Evolutionary conservation across 2,329 filamentous ascomycete species (phyloP).

Genomic region (Clathrospora elynae): DNA sequence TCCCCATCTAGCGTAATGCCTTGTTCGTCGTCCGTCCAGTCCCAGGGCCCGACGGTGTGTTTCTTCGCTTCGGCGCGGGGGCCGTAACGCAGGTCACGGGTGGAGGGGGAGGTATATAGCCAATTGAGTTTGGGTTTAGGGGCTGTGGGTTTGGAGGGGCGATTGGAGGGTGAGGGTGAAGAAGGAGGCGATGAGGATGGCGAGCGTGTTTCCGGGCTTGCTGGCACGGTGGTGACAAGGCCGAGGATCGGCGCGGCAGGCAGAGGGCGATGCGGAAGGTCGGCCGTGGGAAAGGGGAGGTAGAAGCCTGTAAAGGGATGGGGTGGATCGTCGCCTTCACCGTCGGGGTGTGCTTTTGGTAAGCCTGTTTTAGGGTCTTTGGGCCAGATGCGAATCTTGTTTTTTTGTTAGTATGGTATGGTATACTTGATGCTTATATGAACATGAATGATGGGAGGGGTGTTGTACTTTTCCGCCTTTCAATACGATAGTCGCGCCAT

Average conservation of each 20-base stretch:
- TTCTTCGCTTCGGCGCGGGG: constrained; percentile 72
- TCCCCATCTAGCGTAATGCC: constrained; percentile 60
- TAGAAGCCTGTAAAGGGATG: constrained; percentile 59
- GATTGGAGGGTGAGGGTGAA: constrained; percentile 44
- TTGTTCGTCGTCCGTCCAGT: constrained; percentile 70
- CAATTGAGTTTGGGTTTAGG: constrained; percentile 65
- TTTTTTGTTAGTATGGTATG: neutral
- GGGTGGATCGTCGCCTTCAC: constrained; percentile 32
- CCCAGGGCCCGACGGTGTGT: constrained; percentile 79
- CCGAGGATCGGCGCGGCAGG: constrained; percentile 51
- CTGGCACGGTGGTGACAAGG: constrained; percentile 57
- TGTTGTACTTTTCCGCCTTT: constrained; percentile 51
- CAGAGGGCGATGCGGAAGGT: constrained; percentile 44
- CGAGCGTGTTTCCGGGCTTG: too few relatives aligned
- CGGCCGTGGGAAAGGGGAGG: constrained; percentile 54
- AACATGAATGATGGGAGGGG: neutral
- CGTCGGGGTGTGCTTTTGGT: constrained; percentile 29
- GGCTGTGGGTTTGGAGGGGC: constrained; percentile 6
- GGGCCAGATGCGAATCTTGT: constrained; percentile 44
- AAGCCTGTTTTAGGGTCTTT: constrained; percentile 41
- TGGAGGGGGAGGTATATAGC: constrained; percentile 67
- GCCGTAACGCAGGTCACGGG: constrained; percentile 65
- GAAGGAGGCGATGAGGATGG: constrained; percentile 1
- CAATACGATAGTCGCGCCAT: constrained; percentile 53
- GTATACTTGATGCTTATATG: neutral